Conservation (phyloP, 1,284 basidiomycete genomes). For the Ustilago crameri region DNA sequence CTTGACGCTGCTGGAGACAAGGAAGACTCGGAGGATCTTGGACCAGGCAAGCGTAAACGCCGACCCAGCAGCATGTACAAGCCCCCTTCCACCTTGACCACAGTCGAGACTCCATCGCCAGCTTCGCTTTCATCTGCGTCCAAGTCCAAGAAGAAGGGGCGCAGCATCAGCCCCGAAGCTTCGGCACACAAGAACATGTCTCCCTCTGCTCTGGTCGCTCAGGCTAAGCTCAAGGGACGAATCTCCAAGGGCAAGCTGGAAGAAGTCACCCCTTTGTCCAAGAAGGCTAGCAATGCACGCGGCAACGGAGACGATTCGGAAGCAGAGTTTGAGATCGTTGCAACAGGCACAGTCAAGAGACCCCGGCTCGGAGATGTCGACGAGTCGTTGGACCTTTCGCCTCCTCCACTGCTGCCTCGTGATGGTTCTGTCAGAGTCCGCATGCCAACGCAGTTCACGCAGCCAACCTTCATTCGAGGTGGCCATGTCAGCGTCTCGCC, state of each 20-base stretch:
- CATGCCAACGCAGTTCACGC: conserved; percentile 40
- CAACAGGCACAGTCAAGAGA: conserved; percentile 17
- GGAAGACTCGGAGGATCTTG: conserved; percentile 23
- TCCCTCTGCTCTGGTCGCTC: conserved; percentile 10
- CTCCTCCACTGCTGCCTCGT: conserved; percentile 47
- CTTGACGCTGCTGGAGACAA: conserved; percentile 18
- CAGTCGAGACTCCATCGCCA: conserved; percentile 30
- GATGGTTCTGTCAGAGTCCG: conserved; percentile 31
- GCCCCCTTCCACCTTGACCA: conserved; percentile 55
- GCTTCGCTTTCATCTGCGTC: conserved; percentile 10
- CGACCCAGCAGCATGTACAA: conserved; percentile 60
- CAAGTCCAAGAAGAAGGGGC: conserved; percentile 45
- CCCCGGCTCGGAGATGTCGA: conserved; percentile 19
- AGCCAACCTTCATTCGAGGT: conserved; percentile 49
- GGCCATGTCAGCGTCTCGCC: conserved; percentile 49
- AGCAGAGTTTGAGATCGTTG: conserved; percentile 17
- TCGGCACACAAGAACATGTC: conserved; percentile 18
- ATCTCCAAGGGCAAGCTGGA: conserved; percentile 23
- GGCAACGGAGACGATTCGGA: conserved; percentile 31
- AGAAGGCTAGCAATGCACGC: conserved; percentile 8
- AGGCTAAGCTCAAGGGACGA: conserved; percentile 28
- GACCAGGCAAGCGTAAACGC: conserved; percentile 56
- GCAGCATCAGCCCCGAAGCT: conserved; percentile 38
- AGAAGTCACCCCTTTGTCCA: conserved; percentile 9
- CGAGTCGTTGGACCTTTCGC: conserved; percentile 35